phyloP scores from a whole-genome alignment of 2,329 filamentous ascomycete genomes.

The Phaeomoniella chlamydospora region DNA sequence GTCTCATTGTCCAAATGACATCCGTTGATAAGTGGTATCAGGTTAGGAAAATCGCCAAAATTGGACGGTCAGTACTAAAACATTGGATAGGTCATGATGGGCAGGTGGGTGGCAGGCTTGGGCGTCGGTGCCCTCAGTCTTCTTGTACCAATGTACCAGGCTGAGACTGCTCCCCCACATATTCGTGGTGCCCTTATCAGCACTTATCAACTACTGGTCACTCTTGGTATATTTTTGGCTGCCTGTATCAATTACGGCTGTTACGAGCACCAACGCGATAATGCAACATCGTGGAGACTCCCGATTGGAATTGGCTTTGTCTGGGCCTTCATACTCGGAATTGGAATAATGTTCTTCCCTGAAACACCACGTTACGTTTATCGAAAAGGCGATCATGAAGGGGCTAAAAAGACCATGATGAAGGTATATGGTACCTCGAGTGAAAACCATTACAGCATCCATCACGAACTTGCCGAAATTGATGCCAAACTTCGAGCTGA shows the following conservation, averaged over 20 bases:
- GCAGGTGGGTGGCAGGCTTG: conserved; percentile 26
- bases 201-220: conserved; percentile 33
- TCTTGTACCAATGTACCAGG: conserved; percentile 25
- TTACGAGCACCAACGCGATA: conserved; percentile 10
- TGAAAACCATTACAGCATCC: conserved; percentile 35
- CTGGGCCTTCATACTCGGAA: conserved; percentile 38
- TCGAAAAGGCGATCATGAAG: conserved; percentile 36
- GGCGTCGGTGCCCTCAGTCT: conserved; percentile 27
- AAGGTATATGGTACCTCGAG: conserved; percentile 36
- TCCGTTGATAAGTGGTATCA: conserved; percentile 23
- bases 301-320: conserved; percentile 43
- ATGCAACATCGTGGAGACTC: conserved; percentile 26
- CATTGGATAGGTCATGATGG: conserved; percentile 13
- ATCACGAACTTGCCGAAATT: conserved; percentile 40
- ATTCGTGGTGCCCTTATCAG: conserved; percentile 29
- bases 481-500: conserved; percentile 41
- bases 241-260: conserved; percentile 30
- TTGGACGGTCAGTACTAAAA: not conserved
- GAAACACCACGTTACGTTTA: conserved; percentile 46
- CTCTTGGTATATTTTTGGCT: conserved; percentile 26
- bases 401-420: conserved; percentile 35
- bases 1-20: conserved; percentile 27
- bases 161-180: conserved; percentile 27
- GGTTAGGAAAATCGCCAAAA: conserved; percentile 6
- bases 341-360: conserved; percentile 39